These are phyloP conservation scores for Fusarium nygamai DNA, from an alignment of 2,329 filamentous ascomycete genomes.

Conservation along the genomic window DNA sequence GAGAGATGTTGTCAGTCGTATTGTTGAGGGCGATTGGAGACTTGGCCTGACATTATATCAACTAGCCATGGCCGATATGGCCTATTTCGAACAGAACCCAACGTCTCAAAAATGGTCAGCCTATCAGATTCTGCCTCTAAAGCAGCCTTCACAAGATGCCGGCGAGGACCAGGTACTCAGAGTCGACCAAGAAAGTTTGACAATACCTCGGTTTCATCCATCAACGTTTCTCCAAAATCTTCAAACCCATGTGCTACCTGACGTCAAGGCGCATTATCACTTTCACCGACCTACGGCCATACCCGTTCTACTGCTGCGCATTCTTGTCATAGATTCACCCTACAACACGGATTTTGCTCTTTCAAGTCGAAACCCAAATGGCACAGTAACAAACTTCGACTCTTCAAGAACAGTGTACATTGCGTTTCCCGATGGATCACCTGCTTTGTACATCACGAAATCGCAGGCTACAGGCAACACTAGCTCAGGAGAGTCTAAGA, in stretches of 20 bases:
- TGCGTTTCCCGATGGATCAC: slow-evolving; percentile 83
- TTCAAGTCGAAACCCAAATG: slow-evolving; percentile 45
- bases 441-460: slow-evolving; percentile 75
- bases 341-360: slow-evolving; percentile 72
- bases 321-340: slow-evolving; percentile 82
- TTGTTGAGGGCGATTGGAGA: slow-evolving; percentile 75
- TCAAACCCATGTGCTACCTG: slow-evolving; percentile 76
- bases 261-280: slow-evolving; percentile 86
- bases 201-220: slow-evolving; percentile 79
- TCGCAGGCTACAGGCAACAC: slow-evolving; percentile 56
- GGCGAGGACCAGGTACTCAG: slow-evolving; percentile 54
- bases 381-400: slow-evolving; percentile 62
- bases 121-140: slow-evolving; percentile 66
- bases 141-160: slow-evolving; percentile 48
- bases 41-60: slow-evolving; percentile 72
- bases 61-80: slow-evolving; percentile 74
- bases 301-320: slow-evolving; percentile 78
- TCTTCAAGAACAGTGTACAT: slow-evolving; percentile 78
- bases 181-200: slow-evolving; percentile 58
- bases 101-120: slow-evolving; percentile 72
- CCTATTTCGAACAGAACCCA: slow-evolving; percentile 73
- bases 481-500: slow-evolving; percentile 64
- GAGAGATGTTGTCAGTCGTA: slow-evolving; percentile 70
- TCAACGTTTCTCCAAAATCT: slow-evolving; percentile 82
- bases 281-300: slow-evolving; percentile 75